Percentiles rank a stretch among this genome's conserved stretches.
Conservation (phyloP, 2,329 filamentous ascomycete genomes). For the Aphanocladium album region DNA sequence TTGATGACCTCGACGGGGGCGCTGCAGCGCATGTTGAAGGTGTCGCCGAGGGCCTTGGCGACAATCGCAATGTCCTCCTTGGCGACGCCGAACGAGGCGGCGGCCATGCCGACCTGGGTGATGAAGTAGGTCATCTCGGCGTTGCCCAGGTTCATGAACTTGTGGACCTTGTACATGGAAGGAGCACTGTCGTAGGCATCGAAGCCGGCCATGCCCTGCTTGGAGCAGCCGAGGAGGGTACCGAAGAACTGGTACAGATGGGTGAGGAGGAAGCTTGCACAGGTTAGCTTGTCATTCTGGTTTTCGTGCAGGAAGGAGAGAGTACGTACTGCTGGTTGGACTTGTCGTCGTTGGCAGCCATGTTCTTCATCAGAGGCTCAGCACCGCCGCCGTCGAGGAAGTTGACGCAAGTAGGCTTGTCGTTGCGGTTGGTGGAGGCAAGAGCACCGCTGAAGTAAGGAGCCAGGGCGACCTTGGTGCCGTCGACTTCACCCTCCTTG, state of each 20-base stretch:
- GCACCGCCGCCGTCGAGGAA: constrained; percentile 58
- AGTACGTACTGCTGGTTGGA: constrained; percentile 51
- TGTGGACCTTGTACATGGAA: constrained; percentile 50
- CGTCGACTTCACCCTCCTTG: constrained; percentile 43
- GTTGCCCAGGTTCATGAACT: constrained; percentile 53
- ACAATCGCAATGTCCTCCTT: constrained; percentile 45
- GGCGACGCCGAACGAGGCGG: constrained; percentile 54
- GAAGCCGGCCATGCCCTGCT: constrained; percentile 45
- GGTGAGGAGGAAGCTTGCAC: constrained; percentile 48
- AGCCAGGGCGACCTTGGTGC: constrained; percentile 48
- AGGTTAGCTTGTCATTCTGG: too few species aligned
- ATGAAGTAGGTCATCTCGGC: constrained; percentile 55
- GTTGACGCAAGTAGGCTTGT: constrained; percentile 46
- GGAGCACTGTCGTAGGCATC: constrained; percentile 41
- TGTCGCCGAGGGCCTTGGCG: constrained; percentile 40
- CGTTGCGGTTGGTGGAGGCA: constrained; percentile 48
- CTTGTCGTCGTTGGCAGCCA: constrained; percentile 42
- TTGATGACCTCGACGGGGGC: constrained; percentile 41
- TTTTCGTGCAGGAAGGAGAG: too few species aligned
- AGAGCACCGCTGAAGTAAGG: constrained; percentile 56
- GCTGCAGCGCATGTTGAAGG: constrained; percentile 50
- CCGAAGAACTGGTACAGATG: constrained; percentile 61
- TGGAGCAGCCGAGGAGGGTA: constrained; percentile 49
- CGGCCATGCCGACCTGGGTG: constrained; percentile 51
- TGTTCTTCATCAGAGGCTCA: constrained; percentile 49